A percentile compares a stretch with the other conserved stretches of the same genome.
Evolutionary conservation across 1,284 basidiomycete species (phyloP).

Genomic region (Porogramme epimiltina): DNA sequence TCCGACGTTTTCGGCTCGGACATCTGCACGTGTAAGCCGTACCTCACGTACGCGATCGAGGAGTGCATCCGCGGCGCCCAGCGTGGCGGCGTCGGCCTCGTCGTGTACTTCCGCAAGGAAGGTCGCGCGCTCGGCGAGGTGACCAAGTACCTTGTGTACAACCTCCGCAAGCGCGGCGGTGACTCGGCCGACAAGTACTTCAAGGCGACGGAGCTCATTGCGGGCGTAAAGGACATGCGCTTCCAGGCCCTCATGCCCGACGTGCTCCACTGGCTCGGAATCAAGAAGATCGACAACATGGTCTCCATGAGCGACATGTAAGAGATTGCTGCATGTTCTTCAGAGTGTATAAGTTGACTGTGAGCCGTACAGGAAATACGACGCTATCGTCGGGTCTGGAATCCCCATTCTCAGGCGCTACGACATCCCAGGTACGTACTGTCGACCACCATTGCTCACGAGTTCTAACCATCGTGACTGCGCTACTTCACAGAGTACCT

Average conservation of each 20-base stretch:
- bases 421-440: slow-evolving; percentile 71
- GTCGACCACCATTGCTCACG: too few relatives aligned
- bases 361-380: slow-evolving; percentile 76
- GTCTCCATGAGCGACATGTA: slow-evolving; percentile 92
- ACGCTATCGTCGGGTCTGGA: slow-evolving; percentile 87
- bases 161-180: slow-evolving; percentile 91
- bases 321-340: slow-evolving; percentile 23
- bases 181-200: slow-evolving; percentile 95
- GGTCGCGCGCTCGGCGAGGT: slow-evolving; percentile 93
- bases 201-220: slow-evolving; percentile 90
- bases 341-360: slow-evolving; percentile 9
- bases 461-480: background rate
- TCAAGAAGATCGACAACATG: slow-evolving; percentile 87
- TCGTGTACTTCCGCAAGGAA: slow-evolving; percentile 95
- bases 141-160: slow-evolving; percentile 93
- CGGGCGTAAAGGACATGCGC: slow-evolving; percentile 94
- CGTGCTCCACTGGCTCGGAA: slow-evolving; percentile 92
- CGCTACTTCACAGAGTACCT: slow-evolving; percentile 58
- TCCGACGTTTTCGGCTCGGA: slow-evolving; percentile 91
- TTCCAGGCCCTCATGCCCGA: slow-evolving; percentile 98
- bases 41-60: slow-evolving; percentile 91
- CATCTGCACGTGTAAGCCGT: slow-evolving; percentile 95
- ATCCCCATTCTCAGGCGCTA: slow-evolving; percentile 85
- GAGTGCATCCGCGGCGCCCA: slow-evolving; percentile 90
- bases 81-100: slow-evolving; percentile 87